Evolutionary conservation across 2,329 filamentous ascomycete genomes (phyloP).

Genomic region (Immersiporthe knoxdaviesiana): DNA sequence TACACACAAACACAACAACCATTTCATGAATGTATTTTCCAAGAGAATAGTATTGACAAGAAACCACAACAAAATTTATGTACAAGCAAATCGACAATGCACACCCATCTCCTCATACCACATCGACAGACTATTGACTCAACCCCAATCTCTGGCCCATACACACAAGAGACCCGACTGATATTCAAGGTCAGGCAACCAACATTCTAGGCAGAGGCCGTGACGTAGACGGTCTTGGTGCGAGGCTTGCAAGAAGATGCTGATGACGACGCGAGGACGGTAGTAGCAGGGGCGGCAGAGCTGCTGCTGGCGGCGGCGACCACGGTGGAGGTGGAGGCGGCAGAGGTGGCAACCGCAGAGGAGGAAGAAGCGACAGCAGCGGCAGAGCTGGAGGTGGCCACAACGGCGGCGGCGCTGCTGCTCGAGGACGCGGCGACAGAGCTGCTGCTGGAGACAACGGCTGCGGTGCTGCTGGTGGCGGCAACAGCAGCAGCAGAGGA

Average conservation of each 20-base stretch:
- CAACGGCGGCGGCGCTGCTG: constrained; percentile 6
- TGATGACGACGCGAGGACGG: constrained; percentile 7
- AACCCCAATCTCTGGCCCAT: not conserved
- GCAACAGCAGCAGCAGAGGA: constrained; percentile 15
- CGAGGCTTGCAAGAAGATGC: constrained; percentile 21
- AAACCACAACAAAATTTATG: no score
- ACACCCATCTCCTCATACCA: no score
- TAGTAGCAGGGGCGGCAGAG: constrained; percentile 25
- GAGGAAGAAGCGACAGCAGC: constrained; percentile 1
- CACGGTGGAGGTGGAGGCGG: constrained; percentile 12
- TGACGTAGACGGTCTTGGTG: constrained; percentile 30
- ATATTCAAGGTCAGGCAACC: not conserved
- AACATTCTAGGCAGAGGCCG: constrained; percentile 12
- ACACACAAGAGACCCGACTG: not conserved
- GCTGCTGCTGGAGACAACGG: not conserved
- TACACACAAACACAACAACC: no score
- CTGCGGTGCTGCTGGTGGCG: constrained; percentile 7
- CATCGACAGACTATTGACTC: no score
- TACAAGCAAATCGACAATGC: no score
- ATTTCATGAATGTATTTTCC: no score
- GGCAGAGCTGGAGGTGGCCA: not conserved
- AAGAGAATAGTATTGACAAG: no score
- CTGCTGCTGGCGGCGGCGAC: constrained; percentile 17
- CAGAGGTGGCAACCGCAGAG: constrained; percentile 12
- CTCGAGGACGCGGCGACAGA: constrained; percentile 19